Conservation (phyloP, 2,329 filamentous ascomycete species). For the Colletotrichum zoysiae region DNA sequence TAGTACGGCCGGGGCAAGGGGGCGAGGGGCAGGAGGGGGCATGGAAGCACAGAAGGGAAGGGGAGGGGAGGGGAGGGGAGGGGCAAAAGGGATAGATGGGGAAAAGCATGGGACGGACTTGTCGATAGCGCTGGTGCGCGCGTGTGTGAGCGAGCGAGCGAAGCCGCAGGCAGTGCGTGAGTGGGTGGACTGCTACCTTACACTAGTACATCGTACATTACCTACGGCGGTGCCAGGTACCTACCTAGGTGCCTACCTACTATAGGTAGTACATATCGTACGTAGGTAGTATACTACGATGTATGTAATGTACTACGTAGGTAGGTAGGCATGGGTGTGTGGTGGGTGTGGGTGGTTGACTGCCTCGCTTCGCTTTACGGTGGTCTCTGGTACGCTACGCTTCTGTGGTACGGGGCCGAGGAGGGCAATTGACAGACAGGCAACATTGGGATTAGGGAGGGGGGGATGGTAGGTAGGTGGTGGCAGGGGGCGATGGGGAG, state of each 20-base stretch:
- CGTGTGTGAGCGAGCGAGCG: constrained; percentile 9
- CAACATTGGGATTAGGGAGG: constrained; percentile 7
- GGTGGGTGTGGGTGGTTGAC: constrained; percentile 14
- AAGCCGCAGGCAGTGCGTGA: constrained; percentile 12
- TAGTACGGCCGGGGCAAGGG: constrained; percentile 8
- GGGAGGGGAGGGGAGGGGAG: not conserved
- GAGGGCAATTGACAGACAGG: constrained; percentile 10
- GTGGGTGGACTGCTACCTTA: not conserved
- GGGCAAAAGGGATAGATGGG: constrained; percentile 2
- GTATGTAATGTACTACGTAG: not conserved
- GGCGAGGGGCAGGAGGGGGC: not conserved
- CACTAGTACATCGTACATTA: too few relatives aligned
- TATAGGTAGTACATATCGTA: too few relatives aligned
- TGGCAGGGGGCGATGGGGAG: not conserved
- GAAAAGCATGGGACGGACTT: constrained; percentile 37
- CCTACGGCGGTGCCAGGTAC: too few relatives aligned
- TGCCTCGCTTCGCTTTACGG: constrained; percentile 26
- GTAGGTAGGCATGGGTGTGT: not conserved
- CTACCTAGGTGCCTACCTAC: too few relatives aligned
- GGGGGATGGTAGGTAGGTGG: constrained; percentile 6
- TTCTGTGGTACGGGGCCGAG: constrained; percentile 10
- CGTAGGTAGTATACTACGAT: too few relatives aligned
- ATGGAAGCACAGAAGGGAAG: not conserved
- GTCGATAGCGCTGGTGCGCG: constrained; percentile 34
- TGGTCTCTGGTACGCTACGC: constrained; percentile 9